Conservation (phyloP, 1,139 yeast species). For the Saccharomyces uvarum region DNA sequence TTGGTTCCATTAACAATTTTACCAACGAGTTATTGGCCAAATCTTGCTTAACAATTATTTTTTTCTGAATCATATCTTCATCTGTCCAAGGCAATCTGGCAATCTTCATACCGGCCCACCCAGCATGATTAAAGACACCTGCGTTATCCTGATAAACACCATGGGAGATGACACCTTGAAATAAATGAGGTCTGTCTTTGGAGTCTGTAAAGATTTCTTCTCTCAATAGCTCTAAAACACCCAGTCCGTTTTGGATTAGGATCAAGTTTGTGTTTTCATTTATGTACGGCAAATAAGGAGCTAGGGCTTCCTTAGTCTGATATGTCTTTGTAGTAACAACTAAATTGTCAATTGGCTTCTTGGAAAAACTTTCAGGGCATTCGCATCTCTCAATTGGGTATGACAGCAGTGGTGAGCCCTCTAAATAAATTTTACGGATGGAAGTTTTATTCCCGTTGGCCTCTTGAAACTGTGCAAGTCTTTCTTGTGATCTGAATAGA, state of each 20-base stretch:
- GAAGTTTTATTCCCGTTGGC: constrained; percentile 25
- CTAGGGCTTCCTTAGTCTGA: constrained; percentile 45
- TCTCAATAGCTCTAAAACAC: constrained; percentile 53
- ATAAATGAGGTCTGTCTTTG: constrained; percentile 46
- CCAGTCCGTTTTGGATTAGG: constrained; percentile 82
- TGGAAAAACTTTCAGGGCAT: constrained; percentile 25
- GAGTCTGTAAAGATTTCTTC: constrained; percentile 50
- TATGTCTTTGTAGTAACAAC: constrained; percentile 63
- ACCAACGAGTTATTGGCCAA: constrained; percentile 21
- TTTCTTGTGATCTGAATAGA: constrained; percentile 26
- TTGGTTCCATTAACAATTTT: constrained; percentile 23
- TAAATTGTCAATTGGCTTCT: constrained; percentile 42
- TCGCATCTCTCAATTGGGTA: constrained; percentile 21
- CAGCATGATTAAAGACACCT: constrained; percentile 52
- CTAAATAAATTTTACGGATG: constrained; percentile 26
- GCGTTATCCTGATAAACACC: constrained; percentile 48
- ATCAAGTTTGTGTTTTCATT: constrained; percentile 50
- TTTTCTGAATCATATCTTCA: constrained; percentile 19
- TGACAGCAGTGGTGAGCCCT: constrained; percentile 12
- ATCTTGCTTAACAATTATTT: constrained; percentile 13
- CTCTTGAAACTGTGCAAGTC: constrained; percentile 25
- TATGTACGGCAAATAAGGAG: constrained; percentile 43
- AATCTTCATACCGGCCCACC: constrained; percentile 52
- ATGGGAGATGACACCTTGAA: constrained; percentile 73
- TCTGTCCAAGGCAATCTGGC: constrained; percentile 38